Evolutionary conservation across 352 stramenopile species (phyloP), one percentile per base, ranked within the genome.

Genomic region (Aphanomyces astaci): DNA sequence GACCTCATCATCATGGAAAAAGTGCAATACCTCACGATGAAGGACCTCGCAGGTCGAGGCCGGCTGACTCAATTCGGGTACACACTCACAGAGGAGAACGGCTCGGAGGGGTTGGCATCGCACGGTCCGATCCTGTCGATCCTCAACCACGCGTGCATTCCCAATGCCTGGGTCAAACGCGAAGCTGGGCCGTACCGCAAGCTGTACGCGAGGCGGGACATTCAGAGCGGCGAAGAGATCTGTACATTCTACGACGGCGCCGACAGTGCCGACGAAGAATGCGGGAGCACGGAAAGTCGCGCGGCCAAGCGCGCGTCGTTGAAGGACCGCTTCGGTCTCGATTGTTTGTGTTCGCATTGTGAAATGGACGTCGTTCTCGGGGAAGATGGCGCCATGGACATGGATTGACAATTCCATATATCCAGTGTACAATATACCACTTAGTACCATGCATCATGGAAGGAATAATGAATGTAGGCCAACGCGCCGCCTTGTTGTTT

Each of bases 1-100:
- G 62, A 68, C 3, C 62, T 68, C 36, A 68, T 68, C 24, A n/a
- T 68, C 11, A 51, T 68, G 40, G 62, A 68, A 28, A 68, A 68
- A 25, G 40, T n/a, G 3, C 62, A 68, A 39, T 40, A 46, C 22
- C 19, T 68, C 9, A 45, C 62, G 1, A 59, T 57, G 31, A 22
- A 57, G 32, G 62, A 68, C 31, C 46, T 68, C 22, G 39, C 62
- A 3, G 4, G 30, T 10, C 46, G 31, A 36, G 31, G 31, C 32
- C n/a, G n/a, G 32, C 51, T 68, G n/a, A 57, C 22, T 19, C 62
- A 68, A 52, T 51, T 68, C 31, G 62, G 62, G n/a, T 68, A 68
- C 32, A 60, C 46, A 32, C 31, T 68, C 11, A 59, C 62, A 36
- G 46, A n/a, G 4, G 15, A 11, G 17, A 68, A 2, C 27, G 46